Evolutionary conservation across 176 grass and related monocot genomes (phyloP).

Genomic region (Carex littledalei): DNA sequence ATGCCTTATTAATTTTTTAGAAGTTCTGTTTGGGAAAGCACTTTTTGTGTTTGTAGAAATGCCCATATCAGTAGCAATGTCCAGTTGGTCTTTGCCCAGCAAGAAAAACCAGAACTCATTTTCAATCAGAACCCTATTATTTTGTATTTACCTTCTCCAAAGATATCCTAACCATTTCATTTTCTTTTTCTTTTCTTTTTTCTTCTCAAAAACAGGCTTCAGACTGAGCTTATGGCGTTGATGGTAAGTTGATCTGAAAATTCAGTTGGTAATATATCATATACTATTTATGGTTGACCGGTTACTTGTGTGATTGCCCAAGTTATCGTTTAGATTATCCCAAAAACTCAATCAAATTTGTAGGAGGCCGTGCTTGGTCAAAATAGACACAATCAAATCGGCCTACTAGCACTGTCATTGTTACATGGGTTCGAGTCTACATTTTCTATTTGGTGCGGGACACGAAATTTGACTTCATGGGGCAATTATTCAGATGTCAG

Average conservation of each 20-base stretch:
- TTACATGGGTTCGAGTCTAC: not conserved
- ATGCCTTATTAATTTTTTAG: not conserved
- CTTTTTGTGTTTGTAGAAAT: not conserved
- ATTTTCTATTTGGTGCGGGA: not conserved
- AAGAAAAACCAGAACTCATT: not conserved
- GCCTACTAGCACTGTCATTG: too few relatives aligned
- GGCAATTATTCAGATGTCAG: slow-evolving; percentile 45
- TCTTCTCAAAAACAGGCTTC: slow-evolving; percentile 39
- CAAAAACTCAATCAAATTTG: not conserved
- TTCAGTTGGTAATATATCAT: not conserved
- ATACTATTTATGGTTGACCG: not conserved
- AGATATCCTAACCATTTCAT: not conserved
- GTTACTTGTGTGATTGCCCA: not conserved
- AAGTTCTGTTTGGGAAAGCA: not conserved
- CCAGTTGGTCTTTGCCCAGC: not conserved
- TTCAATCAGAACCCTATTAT: not conserved
- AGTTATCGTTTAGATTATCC: not conserved
- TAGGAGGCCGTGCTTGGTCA: not conserved
- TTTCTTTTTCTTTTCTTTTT: not conserved
- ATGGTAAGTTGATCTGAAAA: slow-evolving; percentile 41
- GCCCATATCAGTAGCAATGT: not conserved
- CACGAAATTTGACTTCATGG: not conserved
- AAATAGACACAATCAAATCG: not conserved
- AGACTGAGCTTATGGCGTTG: slow-evolving; percentile 90
- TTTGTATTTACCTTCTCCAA: not conserved